These are phyloP conservation scores for Pterocarpus macrocarpus DNA, from an alignment of 306 rosid genomes.

Conservation along the genomic window DNA sequence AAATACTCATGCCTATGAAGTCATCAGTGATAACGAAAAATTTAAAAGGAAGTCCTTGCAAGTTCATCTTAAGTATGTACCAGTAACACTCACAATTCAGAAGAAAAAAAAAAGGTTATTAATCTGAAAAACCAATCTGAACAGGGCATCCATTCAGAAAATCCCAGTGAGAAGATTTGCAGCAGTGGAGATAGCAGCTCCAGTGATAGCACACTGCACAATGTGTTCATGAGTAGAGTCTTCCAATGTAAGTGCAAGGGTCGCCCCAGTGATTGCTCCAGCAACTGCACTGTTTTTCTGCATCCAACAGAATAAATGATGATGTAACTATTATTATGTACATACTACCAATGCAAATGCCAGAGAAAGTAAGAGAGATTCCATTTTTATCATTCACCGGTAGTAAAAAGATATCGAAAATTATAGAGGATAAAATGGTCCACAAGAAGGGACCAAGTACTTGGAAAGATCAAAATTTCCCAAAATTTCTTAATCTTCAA, in stretches of 20 bases:
- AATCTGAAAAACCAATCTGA: not conserved
- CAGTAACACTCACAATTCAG: constrained; percentile 16
- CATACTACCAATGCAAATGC: not conserved
- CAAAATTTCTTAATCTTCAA: not conserved
- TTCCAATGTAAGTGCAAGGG: constrained; percentile 80
- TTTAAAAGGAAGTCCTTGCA: constrained; percentile 29
- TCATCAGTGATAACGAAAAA: not conserved
- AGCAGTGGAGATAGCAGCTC: constrained; percentile 92
- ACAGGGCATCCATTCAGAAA: constrained; percentile 54
- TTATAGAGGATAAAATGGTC: not conserved
- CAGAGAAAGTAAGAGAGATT: not conserved
- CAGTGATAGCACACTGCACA: constrained; percentile 88
- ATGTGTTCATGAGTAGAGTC: constrained; percentile 76
- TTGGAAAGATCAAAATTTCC: constrained; percentile 12
- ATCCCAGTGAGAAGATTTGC: constrained; percentile 82
- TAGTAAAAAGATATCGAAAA: not conserved
- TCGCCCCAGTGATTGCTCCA: constrained; percentile 86
- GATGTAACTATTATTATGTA: not conserved
- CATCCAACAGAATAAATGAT: constrained; percentile 42
- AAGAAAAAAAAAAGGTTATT: constrained; percentile 15
- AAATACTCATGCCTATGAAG: constrained; percentile 4
- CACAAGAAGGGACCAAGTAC: constrained; percentile 18
- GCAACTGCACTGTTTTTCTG: constrained; percentile 97
- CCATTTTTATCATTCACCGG: not conserved
- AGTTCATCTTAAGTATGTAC: constrained; percentile 38